phyloP scores from a whole-genome alignment of 2,329 filamentous ascomycete genomes.

The Clarireedia sp. region DNA sequence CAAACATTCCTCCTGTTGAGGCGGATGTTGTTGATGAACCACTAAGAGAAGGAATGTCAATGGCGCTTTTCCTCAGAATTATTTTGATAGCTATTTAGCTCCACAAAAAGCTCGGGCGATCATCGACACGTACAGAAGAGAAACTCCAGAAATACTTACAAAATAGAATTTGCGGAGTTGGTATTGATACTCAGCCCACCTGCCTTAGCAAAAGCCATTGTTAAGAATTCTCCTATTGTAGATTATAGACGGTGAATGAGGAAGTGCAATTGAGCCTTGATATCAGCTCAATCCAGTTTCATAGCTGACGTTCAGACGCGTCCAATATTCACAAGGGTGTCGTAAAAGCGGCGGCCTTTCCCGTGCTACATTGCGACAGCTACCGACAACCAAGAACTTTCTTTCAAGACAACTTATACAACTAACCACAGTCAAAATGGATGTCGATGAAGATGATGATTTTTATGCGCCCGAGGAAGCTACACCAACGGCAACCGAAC shows the following conservation, averaged over 20 bases:
- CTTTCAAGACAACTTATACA: not conserved
- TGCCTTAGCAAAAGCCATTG: slow-evolving; percentile 39
- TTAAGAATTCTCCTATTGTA: not conserved
- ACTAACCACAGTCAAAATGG: slow-evolving; percentile 38
- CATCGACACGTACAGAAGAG: too few relatives aligned
- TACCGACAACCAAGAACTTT: too few relatives aligned
- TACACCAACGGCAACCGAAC: slow-evolving; percentile 23
- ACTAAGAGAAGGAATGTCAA: slow-evolving; percentile 20
- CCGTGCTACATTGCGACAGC: not conserved
- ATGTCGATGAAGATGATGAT: slow-evolving; percentile 61
- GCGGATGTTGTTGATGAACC: slow-evolving; percentile 23
- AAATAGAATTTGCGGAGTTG: slow-evolving; percentile 48
- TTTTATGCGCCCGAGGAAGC: slow-evolving; percentile 57
- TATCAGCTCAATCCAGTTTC: too few relatives aligned
- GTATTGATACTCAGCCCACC: slow-evolving; percentile 58
- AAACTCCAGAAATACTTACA: slow-evolving; percentile 33
- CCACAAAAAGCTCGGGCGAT: slow-evolving; percentile 8
- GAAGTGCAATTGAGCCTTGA: not conserved
- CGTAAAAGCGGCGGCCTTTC: not conserved
- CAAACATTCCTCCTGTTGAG: slow-evolving; percentile 28
- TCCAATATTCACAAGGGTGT: not conserved
- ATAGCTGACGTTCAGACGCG: not conserved
- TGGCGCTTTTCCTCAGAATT: slow-evolving; percentile 11
- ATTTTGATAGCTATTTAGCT: slow-evolving; percentile 11
- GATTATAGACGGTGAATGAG: not conserved